phyloP scores from a whole-genome alignment of 257 asterid genomes.

The Gardenia jasminoides region DNA sequence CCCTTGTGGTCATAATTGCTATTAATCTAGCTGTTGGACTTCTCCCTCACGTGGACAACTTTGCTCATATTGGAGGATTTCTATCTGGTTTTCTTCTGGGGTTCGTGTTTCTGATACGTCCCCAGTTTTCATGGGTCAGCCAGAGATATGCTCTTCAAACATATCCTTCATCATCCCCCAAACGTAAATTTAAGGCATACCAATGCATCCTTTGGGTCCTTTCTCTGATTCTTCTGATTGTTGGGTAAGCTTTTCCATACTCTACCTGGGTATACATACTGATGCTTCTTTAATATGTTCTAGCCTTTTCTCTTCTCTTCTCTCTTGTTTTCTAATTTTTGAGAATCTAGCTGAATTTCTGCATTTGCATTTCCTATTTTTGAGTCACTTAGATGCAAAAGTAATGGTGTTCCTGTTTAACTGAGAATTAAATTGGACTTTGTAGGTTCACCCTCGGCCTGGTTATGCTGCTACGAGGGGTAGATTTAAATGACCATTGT shows the following conservation, averaged over 20 bases:
- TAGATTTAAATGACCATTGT: slow-evolving; percentile 74
- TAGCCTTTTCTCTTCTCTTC: background rate
- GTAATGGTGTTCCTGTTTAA: background rate
- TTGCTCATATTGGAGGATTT: slow-evolving; percentile 92
- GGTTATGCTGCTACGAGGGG: slow-evolving; percentile 81
- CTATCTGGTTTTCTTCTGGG: slow-evolving; percentile 84
- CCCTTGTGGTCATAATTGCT: slow-evolving; percentile 66
- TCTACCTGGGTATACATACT: background rate
- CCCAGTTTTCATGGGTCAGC: slow-evolving; percentile 86
- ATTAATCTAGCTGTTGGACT: slow-evolving; percentile 76
- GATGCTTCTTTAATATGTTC: background rate
- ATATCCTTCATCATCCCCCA: slow-evolving; percentile 35
- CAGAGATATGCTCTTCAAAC: slow-evolving; percentile 61
- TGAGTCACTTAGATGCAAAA: background rate
- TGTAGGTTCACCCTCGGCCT: slow-evolving; percentile 62
- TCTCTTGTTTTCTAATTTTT: background rate
- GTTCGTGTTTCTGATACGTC: slow-evolving; percentile 77
- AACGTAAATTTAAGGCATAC: slow-evolving; percentile 67
- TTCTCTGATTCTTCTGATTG: slow-evolving; percentile 61
- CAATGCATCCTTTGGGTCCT: slow-evolving; percentile 72
- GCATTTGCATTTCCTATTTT: background rate
- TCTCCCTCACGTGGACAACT: slow-evolving; percentile 93
- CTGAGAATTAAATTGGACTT: background rate
- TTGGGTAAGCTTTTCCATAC: slow-evolving; percentile 51
- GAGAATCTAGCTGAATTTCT: background rate